phyloP scores from a whole-genome alignment of 305 asterid genomes.

The Fraxinus paxiana region DNA sequence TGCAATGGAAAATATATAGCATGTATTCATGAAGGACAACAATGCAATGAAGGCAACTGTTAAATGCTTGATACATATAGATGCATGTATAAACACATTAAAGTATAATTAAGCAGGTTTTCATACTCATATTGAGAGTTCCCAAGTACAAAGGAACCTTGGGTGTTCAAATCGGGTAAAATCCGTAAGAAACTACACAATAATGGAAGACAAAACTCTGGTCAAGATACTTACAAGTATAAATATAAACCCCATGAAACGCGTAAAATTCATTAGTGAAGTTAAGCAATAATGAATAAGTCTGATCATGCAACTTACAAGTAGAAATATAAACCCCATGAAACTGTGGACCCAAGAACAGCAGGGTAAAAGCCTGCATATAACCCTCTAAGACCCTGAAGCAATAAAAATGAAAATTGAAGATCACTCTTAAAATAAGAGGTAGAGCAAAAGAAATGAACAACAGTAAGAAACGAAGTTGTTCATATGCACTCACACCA shows the following conservation, averaged over 20 bases:
- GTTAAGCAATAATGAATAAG: background rate
- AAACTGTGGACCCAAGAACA: slow-evolving; percentile 90
- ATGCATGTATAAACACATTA: slow-evolving; percentile 4
- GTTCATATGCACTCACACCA: background rate
- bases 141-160: slow-evolving; percentile 15
- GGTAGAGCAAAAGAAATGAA: background rate
- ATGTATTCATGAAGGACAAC: slow-evolving; percentile 9
- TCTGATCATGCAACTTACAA: slow-evolving; percentile 54
- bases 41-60: background rate
- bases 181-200: background rate
- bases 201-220: slow-evolving; percentile 7
- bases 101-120: slow-evolving; percentile 14
- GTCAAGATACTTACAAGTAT: slow-evolving; percentile 63
- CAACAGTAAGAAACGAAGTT: background rate
- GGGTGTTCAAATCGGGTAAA: slow-evolving; percentile 8
- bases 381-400: slow-evolving; percentile 87
- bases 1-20: background rate
- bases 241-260: slow-evolving; percentile 90
- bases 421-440: slow-evolving; percentile 16
- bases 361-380: slow-evolving; percentile 97
- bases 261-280: slow-evolving; percentile 16
- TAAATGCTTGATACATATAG: background rate
- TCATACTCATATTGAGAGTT: slow-evolving; percentile 10
- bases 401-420: slow-evolving; percentile 12
- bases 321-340: slow-evolving; percentile 93